These are phyloP conservation scores for Lasiodiplodia theobromae DNA, from an alignment of 2,329 filamentous ascomycete species.

Conservation along the genomic window DNA sequence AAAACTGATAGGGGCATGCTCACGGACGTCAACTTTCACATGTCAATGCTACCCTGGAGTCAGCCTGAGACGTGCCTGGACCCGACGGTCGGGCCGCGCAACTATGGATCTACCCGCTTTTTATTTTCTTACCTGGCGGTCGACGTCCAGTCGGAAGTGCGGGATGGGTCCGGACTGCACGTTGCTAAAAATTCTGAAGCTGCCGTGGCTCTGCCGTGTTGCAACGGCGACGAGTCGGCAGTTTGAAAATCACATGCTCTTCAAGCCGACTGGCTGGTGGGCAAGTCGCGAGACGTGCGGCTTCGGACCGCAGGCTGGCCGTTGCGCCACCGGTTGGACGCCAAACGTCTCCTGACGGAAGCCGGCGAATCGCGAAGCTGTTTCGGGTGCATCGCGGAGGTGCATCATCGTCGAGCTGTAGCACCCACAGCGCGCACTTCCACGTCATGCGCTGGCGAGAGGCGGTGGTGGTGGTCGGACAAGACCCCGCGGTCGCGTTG, in stretches of 20 bases:
- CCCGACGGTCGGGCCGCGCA: conserved; percentile 8
- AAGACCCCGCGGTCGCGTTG: background rate
- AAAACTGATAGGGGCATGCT: background rate
- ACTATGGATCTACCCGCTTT: conserved; percentile 22
- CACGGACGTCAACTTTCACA: conserved; percentile 11
- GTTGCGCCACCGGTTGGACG: background rate
- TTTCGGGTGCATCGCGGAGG: background rate
- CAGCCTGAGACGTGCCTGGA: conserved; percentile 16
- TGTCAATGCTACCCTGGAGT: background rate
- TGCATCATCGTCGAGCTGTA: background rate
- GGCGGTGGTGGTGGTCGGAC: background rate
- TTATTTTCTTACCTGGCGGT: background rate
- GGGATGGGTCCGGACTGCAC: background rate
- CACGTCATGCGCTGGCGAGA: background rate
- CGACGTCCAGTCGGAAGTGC: background rate
- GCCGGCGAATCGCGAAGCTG: background rate
- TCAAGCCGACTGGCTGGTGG: conserved; percentile 8
- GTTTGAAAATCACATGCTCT: conserved; percentile 1
- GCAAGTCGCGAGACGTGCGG: conserved; percentile 22
- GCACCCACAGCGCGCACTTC: too few relatives aligned
- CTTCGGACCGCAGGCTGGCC: conserved; percentile 16
- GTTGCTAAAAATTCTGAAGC: background rate
- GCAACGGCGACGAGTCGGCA: background rate
- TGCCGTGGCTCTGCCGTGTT: background rate
- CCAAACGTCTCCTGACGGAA: conserved; percentile 15